These are phyloP conservation scores for Xanthoconium purpureum DNA, from an alignment of 768 basidiomycete genomes.

Conservation along the genomic window DNA sequence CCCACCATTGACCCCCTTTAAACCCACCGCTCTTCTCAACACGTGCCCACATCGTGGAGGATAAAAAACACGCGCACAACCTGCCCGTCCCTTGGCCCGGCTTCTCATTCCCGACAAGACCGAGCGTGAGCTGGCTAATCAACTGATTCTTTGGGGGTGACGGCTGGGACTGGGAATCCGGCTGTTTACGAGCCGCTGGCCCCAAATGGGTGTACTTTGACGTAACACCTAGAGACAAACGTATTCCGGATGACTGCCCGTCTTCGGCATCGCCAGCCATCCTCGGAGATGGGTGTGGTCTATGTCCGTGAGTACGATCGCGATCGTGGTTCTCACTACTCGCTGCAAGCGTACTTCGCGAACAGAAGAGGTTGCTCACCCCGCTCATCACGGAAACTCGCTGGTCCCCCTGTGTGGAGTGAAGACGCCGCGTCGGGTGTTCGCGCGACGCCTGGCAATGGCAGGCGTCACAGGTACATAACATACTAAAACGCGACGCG, in stretches of 20 bases:
- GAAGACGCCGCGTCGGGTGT: slow-evolving; percentile 15
- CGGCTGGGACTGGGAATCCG: slow-evolving; percentile 18
- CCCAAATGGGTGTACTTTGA: slow-evolving; percentile 56
- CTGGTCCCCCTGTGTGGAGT: slow-evolving; percentile 20
- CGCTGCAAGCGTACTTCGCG: slow-evolving; percentile 41
- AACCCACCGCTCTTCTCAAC: slow-evolving; percentile 4
- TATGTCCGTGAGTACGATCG: slow-evolving; percentile 5
- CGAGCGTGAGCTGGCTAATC: slow-evolving; percentile 47
- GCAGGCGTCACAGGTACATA: background rate
- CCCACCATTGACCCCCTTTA: background rate
- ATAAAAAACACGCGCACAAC: slow-evolving; percentile 46
- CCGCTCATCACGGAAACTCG: slow-evolving; percentile 25
- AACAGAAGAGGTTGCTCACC: slow-evolving; percentile 46
- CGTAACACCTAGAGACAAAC: slow-evolving; percentile 38
- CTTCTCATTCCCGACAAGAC: slow-evolving; percentile 29
- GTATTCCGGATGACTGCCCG: background rate
- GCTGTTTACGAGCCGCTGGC: slow-evolving; percentile 28
- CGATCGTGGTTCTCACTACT: slow-evolving; percentile 16
- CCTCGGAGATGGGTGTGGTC: slow-evolving; percentile 16
- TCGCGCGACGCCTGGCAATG: slow-evolving; percentile 4
- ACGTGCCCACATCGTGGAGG: slow-evolving; percentile 26
- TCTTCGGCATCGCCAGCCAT: background rate
- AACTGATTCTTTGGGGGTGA: slow-evolving; percentile 46
- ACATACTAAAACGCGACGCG: slow-evolving; percentile 17
- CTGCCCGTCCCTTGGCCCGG: slow-evolving; percentile 46